Evolutionary conservation across 2,329 filamentous ascomycete species (phyloP).

Genomic region (Aspergillus carbonarius): DNA sequence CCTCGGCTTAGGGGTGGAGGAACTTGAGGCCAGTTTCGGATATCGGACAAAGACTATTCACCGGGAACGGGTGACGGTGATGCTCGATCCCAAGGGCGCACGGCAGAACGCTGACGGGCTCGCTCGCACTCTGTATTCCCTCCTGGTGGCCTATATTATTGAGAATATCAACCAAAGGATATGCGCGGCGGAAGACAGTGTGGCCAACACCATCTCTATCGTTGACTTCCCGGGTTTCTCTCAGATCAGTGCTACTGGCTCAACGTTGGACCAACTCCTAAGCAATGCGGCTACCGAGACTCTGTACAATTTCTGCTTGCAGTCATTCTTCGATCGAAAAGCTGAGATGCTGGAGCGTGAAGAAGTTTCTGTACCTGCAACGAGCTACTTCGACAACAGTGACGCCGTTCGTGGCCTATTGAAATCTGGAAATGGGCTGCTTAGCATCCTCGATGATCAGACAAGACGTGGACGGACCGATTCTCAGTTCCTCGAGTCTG

Average conservation of each 20-base stretch:
- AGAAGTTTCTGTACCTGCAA: constrained; percentile 84
- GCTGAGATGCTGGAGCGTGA: constrained; percentile 92
- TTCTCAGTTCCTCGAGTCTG: constrained; percentile 82
- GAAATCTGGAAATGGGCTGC: constrained; percentile 86
- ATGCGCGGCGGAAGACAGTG: constrained; percentile 81
- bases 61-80: constrained; percentile 95
- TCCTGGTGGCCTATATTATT: constrained; percentile 90
- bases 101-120: constrained; percentile 91
- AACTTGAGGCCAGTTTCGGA: constrained; percentile 83
- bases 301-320: constrained; percentile 87
- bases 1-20: constrained; percentile 75
- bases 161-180: constrained; percentile 88
- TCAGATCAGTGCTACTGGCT: constrained; percentile 78
- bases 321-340: constrained; percentile 94
- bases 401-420: constrained; percentile 89
- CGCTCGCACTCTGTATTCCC: constrained; percentile 86
- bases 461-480: constrained; percentile 86
- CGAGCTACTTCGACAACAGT: constrained; percentile 96
- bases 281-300: constrained; percentile 93
- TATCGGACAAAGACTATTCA: constrained; percentile 98
- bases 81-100: constrained; percentile 90
- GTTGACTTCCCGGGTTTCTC: constrained; percentile 96
- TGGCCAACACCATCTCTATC: constrained; percentile 90
- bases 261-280: constrained; percentile 84
- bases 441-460: constrained; percentile 95